phyloP scores from a whole-genome alignment of 768 basidiomycete genomes.

The Panaeolus cyanescens region DNA sequence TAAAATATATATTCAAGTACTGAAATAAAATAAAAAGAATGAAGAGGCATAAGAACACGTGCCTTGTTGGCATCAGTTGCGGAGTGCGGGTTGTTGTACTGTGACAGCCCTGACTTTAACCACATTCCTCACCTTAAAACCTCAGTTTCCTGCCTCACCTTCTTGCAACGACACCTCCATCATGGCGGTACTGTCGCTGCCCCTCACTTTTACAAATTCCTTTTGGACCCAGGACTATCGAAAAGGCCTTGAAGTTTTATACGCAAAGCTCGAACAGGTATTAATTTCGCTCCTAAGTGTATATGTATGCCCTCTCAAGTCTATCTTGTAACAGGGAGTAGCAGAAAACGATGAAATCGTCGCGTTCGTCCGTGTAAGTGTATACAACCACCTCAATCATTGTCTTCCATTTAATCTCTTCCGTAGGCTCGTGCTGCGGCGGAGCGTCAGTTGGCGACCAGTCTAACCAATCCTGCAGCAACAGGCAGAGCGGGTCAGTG shows the following conservation, averaged over 20 bases:
- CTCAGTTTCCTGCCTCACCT: neutral
- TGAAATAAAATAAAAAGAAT: neutral
- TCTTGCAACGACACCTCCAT: conserved; percentile 14
- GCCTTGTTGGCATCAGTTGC: conserved; percentile 1
- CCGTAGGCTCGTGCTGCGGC: conserved; percentile 70
- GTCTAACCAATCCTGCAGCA: conserved; percentile 53
- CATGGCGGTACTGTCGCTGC: conserved; percentile 90
- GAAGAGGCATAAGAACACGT: neutral
- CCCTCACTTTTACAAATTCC: conserved; percentile 87
- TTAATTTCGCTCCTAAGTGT: conserved; percentile 15
- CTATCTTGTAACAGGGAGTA: conserved; percentile 54
- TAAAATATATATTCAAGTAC: too few relatives aligned
- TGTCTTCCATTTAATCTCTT: neutral
- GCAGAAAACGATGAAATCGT: conserved; percentile 84
- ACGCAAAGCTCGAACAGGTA: conserved; percentile 78
- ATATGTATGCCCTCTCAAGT: conserved; percentile 16
- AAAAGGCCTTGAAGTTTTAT: conserved; percentile 78
- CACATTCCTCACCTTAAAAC: conserved; percentile 2
- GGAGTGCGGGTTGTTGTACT: neutral
- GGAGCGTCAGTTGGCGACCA: conserved; percentile 64
- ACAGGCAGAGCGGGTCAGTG: conserved; percentile 51
- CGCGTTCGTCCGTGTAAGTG: conserved; percentile 76
- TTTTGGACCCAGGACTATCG: conserved; percentile 96
- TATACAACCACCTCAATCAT: neutral
- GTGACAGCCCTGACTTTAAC: neutral